Evolutionary conservation across 768 basidiomycete genomes (phyloP), one percentile per base, ranked within the genome.

Genomic region (Calvatia gigantea): DNA sequence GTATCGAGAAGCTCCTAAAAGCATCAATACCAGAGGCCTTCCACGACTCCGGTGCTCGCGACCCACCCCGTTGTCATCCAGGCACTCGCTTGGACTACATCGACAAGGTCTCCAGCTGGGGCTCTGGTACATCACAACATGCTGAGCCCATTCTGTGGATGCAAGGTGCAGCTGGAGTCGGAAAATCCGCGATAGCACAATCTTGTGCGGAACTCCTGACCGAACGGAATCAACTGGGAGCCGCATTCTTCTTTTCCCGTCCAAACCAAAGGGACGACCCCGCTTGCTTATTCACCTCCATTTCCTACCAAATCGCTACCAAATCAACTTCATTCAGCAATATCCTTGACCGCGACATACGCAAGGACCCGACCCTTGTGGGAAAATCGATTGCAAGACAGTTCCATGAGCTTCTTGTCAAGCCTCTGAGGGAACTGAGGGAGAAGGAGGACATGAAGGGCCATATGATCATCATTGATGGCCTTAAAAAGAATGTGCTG

Each of bases 241-340:
- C 53, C 8, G 31, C 32, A 1, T 32, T 54, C 53, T 54, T 45
- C 23, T 54, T 54, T 25, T 54, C 53, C 14, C 31, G 53, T 6
- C 15, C 21, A 1, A 45, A 46, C 6, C 27, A 17, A n/a, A 25
- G 32, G n/a, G 44, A 35, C 23, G 32, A 37, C 5, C 33, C 43
- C 1, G 3, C 3, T 2, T 6, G 8, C 21, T 12, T 54, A 7
- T 54, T 54, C 25, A 25, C 35, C 2, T 37, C 53, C 2, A 35
- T 54, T 12, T 32, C 44, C 6, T 54, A 45, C 23, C 53, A 54
- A 17, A 23, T 54, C 27, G 31, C 42, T 0, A 45, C 17, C 17
- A 29, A 35, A 4, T 23, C 6, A 19, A 21, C 2, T 14, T 15
- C 29, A 12, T 53, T 45, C 41, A 1, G 17, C 6, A 8, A 37